Evolutionary conservation across 768 basidiomycete genomes (phyloP), one percentile per base, ranked within the genome.

Genomic region (Russula vinacea): DNA sequence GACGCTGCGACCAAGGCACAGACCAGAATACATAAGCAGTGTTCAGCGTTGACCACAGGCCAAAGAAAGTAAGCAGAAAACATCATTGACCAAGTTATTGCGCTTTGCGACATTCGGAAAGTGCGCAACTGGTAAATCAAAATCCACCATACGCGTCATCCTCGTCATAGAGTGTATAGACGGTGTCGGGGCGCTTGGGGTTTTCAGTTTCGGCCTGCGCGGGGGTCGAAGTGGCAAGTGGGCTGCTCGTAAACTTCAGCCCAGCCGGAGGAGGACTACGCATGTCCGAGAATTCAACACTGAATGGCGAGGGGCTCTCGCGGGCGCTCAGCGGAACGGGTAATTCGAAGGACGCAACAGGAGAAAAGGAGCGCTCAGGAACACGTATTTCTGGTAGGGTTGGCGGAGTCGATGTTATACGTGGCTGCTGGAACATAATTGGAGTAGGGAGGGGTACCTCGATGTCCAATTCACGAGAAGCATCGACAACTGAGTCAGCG

Each of bases 71-170:
- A 56, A 55, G 45, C 40, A 44, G 32, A 26, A 56, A 39, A n/a
- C 60, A 22, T 62, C 58, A 52, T 66, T 61, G 5, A 57, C 57
- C 53, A 13, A 61, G 55, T 45, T 50, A 44, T 51, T 32, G 62
- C 14, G 40, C 51, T 37, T 47, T 44, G 39, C 6, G 9, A 22
- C 10, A 50, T 16, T 22, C 33, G 5, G 26, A 37, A 51, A 16
- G 14, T 3, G 37, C 11, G 10, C 16, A 24, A 49, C 24, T 35
- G 16, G 32, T 11, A 58, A 32, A 51, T 80, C 75, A 89, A 72
- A 89, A 82, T 35, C 87, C 88, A 29, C 81, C 85, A 68, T 90
- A 90, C 52, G 84, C 86, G 67, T 90, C 88, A 33, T 84, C 83
- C 39, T 81, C 80, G 67, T 85, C 80, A 67, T 88, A 89, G 59